Conservation (phyloP, 129 eudicot species). For the Erigeron canadensis region DNA sequence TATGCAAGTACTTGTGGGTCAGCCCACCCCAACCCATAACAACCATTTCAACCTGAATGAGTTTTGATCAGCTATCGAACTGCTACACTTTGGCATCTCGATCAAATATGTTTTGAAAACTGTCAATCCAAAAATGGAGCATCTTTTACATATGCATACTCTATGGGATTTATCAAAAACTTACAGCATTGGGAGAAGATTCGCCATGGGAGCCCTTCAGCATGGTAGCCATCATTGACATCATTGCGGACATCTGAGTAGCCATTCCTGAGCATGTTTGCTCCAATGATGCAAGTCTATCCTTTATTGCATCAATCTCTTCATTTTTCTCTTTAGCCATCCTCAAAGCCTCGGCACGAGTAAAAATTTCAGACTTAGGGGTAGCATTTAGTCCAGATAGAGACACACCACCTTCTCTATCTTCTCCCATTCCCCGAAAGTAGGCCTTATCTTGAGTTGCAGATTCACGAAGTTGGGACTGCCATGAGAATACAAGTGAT, state of each 20-base stretch:
- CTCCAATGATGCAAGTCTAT: slow-evolving; percentile 46
- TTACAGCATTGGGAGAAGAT: slow-evolving; percentile 29
- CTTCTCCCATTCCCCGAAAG: slow-evolving; percentile 35
- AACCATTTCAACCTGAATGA: no score
- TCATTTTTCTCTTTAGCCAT: slow-evolving; percentile 41
- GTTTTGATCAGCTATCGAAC: no score
- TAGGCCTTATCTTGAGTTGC: slow-evolving; percentile 33
- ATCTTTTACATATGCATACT: background rate
- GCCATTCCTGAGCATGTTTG: slow-evolving; percentile 62
- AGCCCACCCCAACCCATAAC: no score
- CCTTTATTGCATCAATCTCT: slow-evolving; percentile 51
- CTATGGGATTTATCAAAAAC: slow-evolving; percentile 20
- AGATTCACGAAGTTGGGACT: slow-evolving; percentile 48
- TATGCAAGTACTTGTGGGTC: no score
- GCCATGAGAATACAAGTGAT: slow-evolving; percentile 16
- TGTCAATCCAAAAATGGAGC: background rate
- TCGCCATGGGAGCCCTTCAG: slow-evolving; percentile 18
- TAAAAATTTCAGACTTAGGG: slow-evolving; percentile 25
- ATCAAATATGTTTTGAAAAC: background rate
- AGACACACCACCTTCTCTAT: slow-evolving; percentile 29
- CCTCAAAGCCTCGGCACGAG: slow-evolving; percentile 41
- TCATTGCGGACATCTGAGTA: slow-evolving; percentile 53
- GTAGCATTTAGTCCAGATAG: slow-evolving; percentile 27
- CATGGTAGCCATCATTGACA: slow-evolving; percentile 48
- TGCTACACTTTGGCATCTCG: no score